Base-by-base conservation (phyloP, 129 eudicot genomes). In the Chrysanthemum lavandulifolium region DNA sequence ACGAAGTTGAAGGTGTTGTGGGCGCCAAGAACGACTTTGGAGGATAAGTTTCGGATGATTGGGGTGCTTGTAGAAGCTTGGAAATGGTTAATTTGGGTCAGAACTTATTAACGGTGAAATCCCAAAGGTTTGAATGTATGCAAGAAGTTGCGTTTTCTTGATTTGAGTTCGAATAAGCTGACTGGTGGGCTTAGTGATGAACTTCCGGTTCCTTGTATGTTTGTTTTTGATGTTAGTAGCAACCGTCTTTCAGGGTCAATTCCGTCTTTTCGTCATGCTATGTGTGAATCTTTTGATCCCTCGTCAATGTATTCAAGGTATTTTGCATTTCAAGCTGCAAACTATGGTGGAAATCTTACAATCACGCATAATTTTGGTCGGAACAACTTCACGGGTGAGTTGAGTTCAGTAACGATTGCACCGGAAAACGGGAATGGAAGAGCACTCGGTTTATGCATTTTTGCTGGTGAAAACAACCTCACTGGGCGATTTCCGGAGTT, bases 11-110 rank as follows among this genome's bases (percentile, higher is more conserved):
- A 81, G 71, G 61, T 92, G 65, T 11, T 89, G 52, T 92, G 98
- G 98, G 96, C 87, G 10, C 98, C 96, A n/a, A 80, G 91, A 78
- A 89, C 89, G n/a, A 84, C 84, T 73, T 75, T 89, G 72, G 79
- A 80, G 70, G 96, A 96, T 23, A 75, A 75, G 25, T 72, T 89
- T 15, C 94, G 14, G 61, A 48, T 76, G 71, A 70, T 50, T 89
- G 96, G 98, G 89, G 91, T 36, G 50, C 78, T 43, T 92, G 96
- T 68, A 69, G 63, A 74, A 80, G 76, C 71, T 79, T 92, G 74
- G 89, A 89, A 74, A 77, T 92, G 81, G 70, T 92, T 60, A 92
- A 86, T 67, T 83, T 92, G 83, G 90, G 82, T 63, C 82, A 73
- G 59, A 92, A 89, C 62, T 75, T 55, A 25, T 83, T 75, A 81